phyloP scores from a whole-genome alignment of 768 basidiomycete species.

The Termitomyces sp. region DNA sequence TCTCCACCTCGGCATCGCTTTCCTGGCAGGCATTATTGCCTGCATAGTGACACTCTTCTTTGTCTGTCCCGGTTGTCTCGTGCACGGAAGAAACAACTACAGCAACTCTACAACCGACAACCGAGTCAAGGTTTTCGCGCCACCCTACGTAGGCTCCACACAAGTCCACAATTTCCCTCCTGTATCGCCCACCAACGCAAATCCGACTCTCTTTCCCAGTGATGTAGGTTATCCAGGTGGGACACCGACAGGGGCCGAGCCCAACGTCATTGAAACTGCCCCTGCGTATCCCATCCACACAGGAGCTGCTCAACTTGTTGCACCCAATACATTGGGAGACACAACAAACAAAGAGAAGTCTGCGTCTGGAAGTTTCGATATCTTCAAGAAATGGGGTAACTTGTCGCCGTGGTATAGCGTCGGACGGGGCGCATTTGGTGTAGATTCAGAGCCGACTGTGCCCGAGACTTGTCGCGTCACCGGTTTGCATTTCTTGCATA shows the following conservation, averaged over 20 bases:
- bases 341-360: constrained; percentile 8
- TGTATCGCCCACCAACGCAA: constrained; percentile 62
- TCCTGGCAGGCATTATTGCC: constrained; percentile 45
- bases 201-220: constrained; percentile 71
- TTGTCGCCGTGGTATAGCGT: constrained; percentile 84
- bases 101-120: constrained; percentile 8
- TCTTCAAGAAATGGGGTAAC: constrained; percentile 81
- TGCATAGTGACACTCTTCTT: constrained; percentile 46
- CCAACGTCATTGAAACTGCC: constrained; percentile 66
- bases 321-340: constrained; percentile 32
- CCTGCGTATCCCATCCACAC: constrained; percentile 77
- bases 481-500: constrained; percentile 73
- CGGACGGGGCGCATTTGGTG: constrained; percentile 55
- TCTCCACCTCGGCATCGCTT: constrained; percentile 41
- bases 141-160: constrained; percentile 71
- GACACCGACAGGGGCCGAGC: constrained; percentile 77
- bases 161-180: constrained; percentile 69
- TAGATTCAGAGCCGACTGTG: constrained; percentile 64
- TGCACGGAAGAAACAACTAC: constrained; percentile 3
- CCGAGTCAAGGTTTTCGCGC: constrained; percentile 33
- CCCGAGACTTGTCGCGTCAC: constrained; percentile 68
- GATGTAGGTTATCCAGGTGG: constrained; percentile 71
- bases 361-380: constrained; percentile 39
- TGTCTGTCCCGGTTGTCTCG: constrained; percentile 36
- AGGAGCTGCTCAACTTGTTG: constrained; percentile 58